Conservation (phyloP, 2,329 filamentous ascomycete genomes). For the Phaeophleospora eucalypticola region DNA sequence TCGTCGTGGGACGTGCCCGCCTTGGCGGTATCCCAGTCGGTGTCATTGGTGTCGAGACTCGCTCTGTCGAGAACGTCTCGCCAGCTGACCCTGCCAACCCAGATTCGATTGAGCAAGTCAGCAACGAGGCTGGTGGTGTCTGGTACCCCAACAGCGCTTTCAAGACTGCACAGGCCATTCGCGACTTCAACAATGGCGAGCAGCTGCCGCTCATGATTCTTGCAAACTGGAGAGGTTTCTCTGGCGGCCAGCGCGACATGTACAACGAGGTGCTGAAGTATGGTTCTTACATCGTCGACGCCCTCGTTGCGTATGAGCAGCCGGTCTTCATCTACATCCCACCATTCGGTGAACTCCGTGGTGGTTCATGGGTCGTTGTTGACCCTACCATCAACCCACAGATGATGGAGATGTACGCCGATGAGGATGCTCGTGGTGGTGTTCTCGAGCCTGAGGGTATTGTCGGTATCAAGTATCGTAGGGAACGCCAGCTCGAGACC, state of each 20-base stretch:
- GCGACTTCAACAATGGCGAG: slow-evolving; percentile 98
- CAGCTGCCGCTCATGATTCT: slow-evolving; percentile 98
- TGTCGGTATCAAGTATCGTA: slow-evolving; percentile 96
- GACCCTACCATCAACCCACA: slow-evolving; percentile 97
- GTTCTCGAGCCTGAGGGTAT: slow-evolving; percentile 98
- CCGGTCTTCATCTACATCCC: slow-evolving; percentile 99
- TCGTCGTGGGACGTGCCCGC: slow-evolving; percentile 92
- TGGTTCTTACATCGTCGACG: slow-evolving; percentile 97
- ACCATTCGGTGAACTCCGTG: slow-evolving; percentile 91
- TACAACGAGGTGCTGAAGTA: slow-evolving; percentile 99
- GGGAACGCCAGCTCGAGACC: slow-evolving; percentile 93
- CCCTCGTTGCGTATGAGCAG: slow-evolving; percentile 96
- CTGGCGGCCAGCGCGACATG: slow-evolving; percentile 98
- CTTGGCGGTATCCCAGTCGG: slow-evolving; percentile 96
- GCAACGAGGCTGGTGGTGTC: slow-evolving; percentile 92
- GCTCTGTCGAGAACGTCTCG: slow-evolving; percentile 92
- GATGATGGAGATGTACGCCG: slow-evolving; percentile 99
- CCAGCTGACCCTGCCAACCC: slow-evolving; percentile 97
- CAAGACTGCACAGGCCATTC: slow-evolving; percentile 98
- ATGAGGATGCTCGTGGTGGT: slow-evolving; percentile 90
- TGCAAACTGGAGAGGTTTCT: slow-evolving; percentile 99
- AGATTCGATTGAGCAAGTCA: slow-evolving; percentile 94
- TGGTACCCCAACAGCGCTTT: slow-evolving; percentile 99
- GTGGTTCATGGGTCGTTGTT: slow-evolving; percentile 97
- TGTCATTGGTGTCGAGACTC: slow-evolving; percentile 95